Evolutionary conservation across 2,329 filamentous ascomycete species (phyloP), one percentile per base, ranked within the genome.

Genomic region (Epichloe sibirici): DNA sequence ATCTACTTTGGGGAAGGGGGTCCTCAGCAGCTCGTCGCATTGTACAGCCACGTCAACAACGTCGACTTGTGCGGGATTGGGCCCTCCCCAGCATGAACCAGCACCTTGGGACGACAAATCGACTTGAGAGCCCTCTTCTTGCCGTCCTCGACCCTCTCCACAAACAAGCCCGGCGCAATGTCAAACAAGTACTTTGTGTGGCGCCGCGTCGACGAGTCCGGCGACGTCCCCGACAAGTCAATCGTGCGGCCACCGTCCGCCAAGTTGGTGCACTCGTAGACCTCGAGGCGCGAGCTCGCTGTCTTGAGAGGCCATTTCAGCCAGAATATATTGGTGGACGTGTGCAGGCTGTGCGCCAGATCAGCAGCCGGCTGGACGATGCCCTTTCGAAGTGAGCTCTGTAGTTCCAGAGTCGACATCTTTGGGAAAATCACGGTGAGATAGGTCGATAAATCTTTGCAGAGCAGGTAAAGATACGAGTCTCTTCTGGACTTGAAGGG

Each of bases 221-320:
- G 57, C n/a, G 54, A 60, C 4, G 63, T 66, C 21, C 61, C 63
- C 48, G 56, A 55, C 8, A 69, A 58, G 35, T 66, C 63, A 15
- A 69, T 49, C 7, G 60, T 40, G 23, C 58, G 45, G 4, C 67
- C 67, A 3, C 60, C 62, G 40, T 56, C 65, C 3, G 66, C 65
- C 34, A 69, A 59, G 49, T 69, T 65, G 47, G 65, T 55, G 50
- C 67, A 69, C 46, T 69, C 66, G 51, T 69, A 69, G 9, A 66
- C 63, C 51, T 69, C 67, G 2, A 69, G 55, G 35, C 67, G 63
- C 11, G 64, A 58, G n/a, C 64, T 58, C 1, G 67, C 66, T 28
- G 61, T 66, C 37, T 66, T 62, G 39, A 66, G 64, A 7, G 67
- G 66, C 67, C 67, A 69, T 44, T 69, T 69, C 28, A 69, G 56